A percentile compares a stretch with the other conserved stretches of the same genome.
phyloP scores from a whole-genome alignment of 257 asterid species.

The Capsicum baccatum region DNA sequence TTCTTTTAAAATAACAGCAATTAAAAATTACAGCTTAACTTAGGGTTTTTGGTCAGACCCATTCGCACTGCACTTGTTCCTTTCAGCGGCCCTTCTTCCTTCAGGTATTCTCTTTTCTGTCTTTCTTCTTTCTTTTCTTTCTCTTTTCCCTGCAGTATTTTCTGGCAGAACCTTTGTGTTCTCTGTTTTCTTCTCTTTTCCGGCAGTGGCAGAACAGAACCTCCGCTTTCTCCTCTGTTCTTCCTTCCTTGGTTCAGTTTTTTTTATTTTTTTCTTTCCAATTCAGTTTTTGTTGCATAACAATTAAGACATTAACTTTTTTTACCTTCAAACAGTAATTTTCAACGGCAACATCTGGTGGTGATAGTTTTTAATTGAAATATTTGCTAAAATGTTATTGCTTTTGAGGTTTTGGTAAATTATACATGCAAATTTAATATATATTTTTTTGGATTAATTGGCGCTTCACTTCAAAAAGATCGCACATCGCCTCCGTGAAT shows the following conservation, averaged over 20 bases:
- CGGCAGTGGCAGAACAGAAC: background rate
- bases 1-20: background rate
- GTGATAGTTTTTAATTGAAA: background rate
- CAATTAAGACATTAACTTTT: background rate
- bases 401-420: background rate
- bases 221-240: background rate
- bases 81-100: background rate
- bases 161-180: background rate
- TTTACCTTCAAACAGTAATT: background rate
- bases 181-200: background rate
- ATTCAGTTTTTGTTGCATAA: background rate
- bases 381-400: background rate
- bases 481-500: background rate
- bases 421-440: background rate
- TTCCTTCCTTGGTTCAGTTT: background rate
- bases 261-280: background rate
- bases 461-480: background rate
- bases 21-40: background rate
- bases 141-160: background rate
- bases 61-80: background rate
- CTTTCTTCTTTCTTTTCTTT: background rate
- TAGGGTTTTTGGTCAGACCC: background rate
- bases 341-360: background rate
- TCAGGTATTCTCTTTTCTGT: background rate
- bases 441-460: background rate